Evolutionary conservation across 2,329 filamentous ascomycete genomes (phyloP), one percentile per base, ranked within the genome.

Genomic region (Nemania sp.): DNA sequence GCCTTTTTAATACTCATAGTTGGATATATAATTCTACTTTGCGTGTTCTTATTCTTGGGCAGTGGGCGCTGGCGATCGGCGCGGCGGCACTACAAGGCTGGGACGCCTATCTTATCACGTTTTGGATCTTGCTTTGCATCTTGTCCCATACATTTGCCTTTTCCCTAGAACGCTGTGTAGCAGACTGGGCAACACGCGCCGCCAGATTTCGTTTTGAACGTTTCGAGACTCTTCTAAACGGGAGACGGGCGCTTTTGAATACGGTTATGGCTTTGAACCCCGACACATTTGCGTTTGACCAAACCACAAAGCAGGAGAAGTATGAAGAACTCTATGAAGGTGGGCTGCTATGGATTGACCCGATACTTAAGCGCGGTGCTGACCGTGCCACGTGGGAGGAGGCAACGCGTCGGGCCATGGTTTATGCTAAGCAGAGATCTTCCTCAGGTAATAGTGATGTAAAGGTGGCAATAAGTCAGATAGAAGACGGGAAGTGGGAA

Each of bases 81-180:
- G 51, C 60, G 2, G 60, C 52, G 0, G 49, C 60, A 29, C 10
- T 54, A 13, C 56, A 47, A 20, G 60, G 43, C 27, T 63, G 60
- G 60, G 45, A 56, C 45, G 51, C 60, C n/a, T 63, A 63, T 51
- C 55, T 63, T 20, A 51, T 63, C 41, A 38, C 60, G 18, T 56
- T 51, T 22, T 63, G 60, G 60, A 49, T 63, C 26, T 5, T 51
- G 2, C 47, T 63, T 18, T 63, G 60, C 15, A 63, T 63, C 47
- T 43, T 63, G 5, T 45, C 41, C 51, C 60, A 63, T 29, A n/a
- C 51, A 10, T 56, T 56, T 38, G 20, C 49, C 15, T 43, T 63
- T 8, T 35, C 20, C 3, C 60, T 52, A 8, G 32, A 45, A 5
- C 18, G 20, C 13, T 24, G 32, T 22, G 52, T 41, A 11, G 41